Base-by-base conservation (phyloP, 2,329 filamentous ascomycete genomes). In the Simplicillium aogashimaense region DNA sequence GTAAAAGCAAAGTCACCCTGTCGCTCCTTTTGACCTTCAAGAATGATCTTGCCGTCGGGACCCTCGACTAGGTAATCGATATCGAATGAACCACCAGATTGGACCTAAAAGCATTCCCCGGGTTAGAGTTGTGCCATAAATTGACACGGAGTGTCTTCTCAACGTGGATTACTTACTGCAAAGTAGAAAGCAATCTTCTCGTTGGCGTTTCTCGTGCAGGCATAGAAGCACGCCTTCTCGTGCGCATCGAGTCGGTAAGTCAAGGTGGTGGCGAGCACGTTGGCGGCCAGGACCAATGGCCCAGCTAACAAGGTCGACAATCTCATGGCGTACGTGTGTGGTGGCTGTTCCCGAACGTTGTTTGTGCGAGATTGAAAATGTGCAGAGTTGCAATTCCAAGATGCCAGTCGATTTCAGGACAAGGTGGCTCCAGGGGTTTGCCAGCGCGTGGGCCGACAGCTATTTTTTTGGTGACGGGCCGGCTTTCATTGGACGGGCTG, bases 1-100 rank as follows among this genome's bases (percentile, higher is more conserved):
- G 89, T 95, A 64, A 98, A 98, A 47, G 98, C 92, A 57, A 94
- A 97, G 65, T 98, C 92, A 40, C 90, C 92, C 66, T 97, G 90
- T 49, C 90, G 79, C 68, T 85, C 92, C 67, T 95, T 97, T 52
- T 81, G 72, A 45, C 89, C 92, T 45, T 89, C 80, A 54, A 97
- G 67, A 45, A 98, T 82, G 45, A 86, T 64, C 63, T 84, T 89
- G 56, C 83, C 80, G 50, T 76, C 77, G 20, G 94, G 92, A 15
- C 86, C 88, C 37, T 80, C 76, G 41, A 98, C 90, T 44, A 78
- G 66, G 68, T 95, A 98, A 63, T 97, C 88, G 64, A 98, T 76
- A 70, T 98, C 92, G 67, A 98, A 98, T 25, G 88, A 90, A 53
- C 92, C 94, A 57, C 92, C 92, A 8, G 89, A 90, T 94, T 98